Base-by-base conservation (phyloP, 2,329 filamentous ascomycete species). In the Cyphellophora europaea region DNA sequence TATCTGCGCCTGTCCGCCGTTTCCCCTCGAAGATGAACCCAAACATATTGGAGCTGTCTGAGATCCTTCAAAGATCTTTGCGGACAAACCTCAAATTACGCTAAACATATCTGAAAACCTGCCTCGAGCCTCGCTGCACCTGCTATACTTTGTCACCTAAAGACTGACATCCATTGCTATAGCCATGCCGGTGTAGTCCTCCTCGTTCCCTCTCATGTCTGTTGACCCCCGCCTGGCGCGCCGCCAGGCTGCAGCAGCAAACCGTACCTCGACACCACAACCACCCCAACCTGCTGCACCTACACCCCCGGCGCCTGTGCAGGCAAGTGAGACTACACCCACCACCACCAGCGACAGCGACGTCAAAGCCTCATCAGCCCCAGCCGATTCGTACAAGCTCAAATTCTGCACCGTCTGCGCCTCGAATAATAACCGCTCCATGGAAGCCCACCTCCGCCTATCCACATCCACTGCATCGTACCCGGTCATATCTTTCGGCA, bases 381-480 rank as follows among this genome's bases (percentile, higher is more conserved):
- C 65, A 11, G 66, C 72, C 16, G 66, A 65, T n/a, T 74, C 71
- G 34, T 94, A 79, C 71, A 94, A 91, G 62, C 73, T 98, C 43
- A 93, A 84, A 55, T 95, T 96, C 62, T 95, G 88, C 67, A 96
- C 91, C 3, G 89, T 98, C n/a, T 98, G 91, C 62, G 91, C 91
- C 5, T 94, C 87, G 53, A 98, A 98, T 53, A 87, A 98, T 60
- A 98, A 98, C 55, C 79, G 91, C 77, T 93, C 85, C n/a, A 96
- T 98, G 91, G 91, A 96, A 71, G 89, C 89, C n/a, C 91, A 98
- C 60, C 76, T 95, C 17, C 84, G 85, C 44, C 79, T 98, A 19
- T 85, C 91, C 4, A 74, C 82, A 41, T 84, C 86, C 32, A 64
- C 81, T 35, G 91, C 88, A 31, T 66, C 79, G 32, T 96, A 91